A percentile compares a stretch with the other conserved stretches of the same genome.
Conservation (phyloP, 2,329 filamentous ascomycete genomes). For the Truncatella angustata region DNA sequence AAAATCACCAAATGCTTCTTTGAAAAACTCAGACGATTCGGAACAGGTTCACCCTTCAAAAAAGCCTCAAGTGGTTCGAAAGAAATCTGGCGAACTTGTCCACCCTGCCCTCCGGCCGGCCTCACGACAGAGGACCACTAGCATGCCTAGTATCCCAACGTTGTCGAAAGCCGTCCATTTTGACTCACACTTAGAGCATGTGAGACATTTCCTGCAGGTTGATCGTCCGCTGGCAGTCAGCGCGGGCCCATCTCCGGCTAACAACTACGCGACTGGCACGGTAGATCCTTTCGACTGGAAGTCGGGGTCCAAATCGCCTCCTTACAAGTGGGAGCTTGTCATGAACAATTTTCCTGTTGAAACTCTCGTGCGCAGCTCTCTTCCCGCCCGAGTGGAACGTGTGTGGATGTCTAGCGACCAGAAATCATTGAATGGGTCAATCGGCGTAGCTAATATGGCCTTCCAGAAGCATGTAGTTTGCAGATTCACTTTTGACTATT, state of each 20-base stretch:
- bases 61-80: slow-evolving; percentile 89
- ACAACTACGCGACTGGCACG: slow-evolving; percentile 79
- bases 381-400: slow-evolving; percentile 77
- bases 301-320: slow-evolving; percentile 38
- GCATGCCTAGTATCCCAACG: slow-evolving; percentile 95
- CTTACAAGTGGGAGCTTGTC: slow-evolving; percentile 84
- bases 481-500: slow-evolving; percentile 94
- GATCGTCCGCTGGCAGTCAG: slow-evolving; percentile 96
- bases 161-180: slow-evolving; percentile 98
- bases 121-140: slow-evolving; percentile 80
- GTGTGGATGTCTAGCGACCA: slow-evolving; percentile 87
- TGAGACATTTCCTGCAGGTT: slow-evolving; percentile 91
- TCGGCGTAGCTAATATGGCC: slow-evolving; percentile 82
- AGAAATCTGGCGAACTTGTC: slow-evolving; percentile 97
- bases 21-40: slow-evolving; percentile 59
- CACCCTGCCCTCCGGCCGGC: slow-evolving; percentile 82
- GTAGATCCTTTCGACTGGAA: slow-evolving; percentile 81
- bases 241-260: slow-evolving; percentile 86
- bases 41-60: slow-evolving; percentile 53
- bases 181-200: slow-evolving; percentile 92
- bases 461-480: slow-evolving; percentile 87
- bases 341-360: slow-evolving; percentile 80
- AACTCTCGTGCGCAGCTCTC: slow-evolving; percentile 56
- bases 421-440: slow-evolving; percentile 77
- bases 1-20: slow-evolving; percentile 48